These are phyloP conservation scores for Ciborinia camelliae DNA, from an alignment of 2,329 filamentous ascomycete species.

Conservation along the genomic window DNA sequence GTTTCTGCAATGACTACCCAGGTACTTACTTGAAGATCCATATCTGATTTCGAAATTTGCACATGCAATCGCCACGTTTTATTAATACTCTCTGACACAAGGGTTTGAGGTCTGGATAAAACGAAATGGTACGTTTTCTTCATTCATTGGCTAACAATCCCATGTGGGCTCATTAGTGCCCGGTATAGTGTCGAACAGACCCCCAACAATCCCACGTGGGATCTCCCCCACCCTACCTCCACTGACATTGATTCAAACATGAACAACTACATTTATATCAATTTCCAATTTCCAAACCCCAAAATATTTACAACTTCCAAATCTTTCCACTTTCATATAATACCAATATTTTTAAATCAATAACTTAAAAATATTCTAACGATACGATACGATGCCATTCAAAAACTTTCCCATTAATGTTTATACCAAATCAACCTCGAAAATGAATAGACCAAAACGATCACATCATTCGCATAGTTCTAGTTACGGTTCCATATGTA, in stretches of 20 bases:
- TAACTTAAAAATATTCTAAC: neutral
- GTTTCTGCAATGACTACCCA: too few species aligned
- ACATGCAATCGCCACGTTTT: too few species aligned
- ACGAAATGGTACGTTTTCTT: neutral
- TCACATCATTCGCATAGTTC: neutral
- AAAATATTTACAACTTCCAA: too few species aligned
- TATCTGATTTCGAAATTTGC: too few species aligned
- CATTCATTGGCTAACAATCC: neutral
- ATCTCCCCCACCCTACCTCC: neutral
- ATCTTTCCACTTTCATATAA: too few species aligned
- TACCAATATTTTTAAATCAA: neutral
- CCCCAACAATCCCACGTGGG: neutral
- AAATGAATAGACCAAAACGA: neutral
- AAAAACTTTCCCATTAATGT: neutral
- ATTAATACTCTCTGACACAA: neutral
- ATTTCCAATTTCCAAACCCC: too few species aligned
- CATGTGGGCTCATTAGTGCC: neutral
- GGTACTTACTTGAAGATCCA: too few species aligned
- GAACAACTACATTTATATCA: neutral
- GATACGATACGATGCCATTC: neutral
- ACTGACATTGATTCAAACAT: neutral
- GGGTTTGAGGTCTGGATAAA: neutral
- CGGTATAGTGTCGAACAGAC: neutral
- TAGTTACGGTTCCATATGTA: neutral
- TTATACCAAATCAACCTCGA: neutral